Evolutionary conservation across 306 rosid genomes (phyloP).

Genomic region (Fragaria vesca): DNA sequence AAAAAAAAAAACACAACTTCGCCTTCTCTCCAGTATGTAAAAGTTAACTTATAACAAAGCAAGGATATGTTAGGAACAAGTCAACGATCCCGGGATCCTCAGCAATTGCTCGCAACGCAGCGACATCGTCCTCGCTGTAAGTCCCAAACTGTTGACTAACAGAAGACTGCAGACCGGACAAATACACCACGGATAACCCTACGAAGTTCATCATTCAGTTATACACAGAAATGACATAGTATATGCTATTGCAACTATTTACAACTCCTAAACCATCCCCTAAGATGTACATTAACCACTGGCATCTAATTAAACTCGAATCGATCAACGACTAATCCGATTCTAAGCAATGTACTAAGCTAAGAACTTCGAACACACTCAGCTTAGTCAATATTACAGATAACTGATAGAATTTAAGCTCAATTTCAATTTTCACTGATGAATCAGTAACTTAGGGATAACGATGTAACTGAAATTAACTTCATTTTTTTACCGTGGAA

Average conservation of each 20-base stretch:
- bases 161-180: constrained; percentile 65
- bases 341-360: background rate
- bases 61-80: constrained; percentile 94
- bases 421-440: background rate
- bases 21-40: background rate
- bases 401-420: background rate
- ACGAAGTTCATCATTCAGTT: constrained; percentile 23
- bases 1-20: constrained; percentile 4
- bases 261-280: background rate
- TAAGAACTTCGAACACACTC: background rate
- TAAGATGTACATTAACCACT: background rate
- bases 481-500: constrained; percentile 46
- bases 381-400: background rate
- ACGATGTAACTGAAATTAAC: background rate
- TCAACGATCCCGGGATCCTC: constrained; percentile 85
- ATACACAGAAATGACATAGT: background rate
- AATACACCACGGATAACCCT: constrained; percentile 78
- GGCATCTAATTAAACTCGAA: background rate
- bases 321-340: background rate
- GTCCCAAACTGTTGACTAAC: constrained; percentile 73
- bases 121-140: constrained; percentile 79
- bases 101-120: constrained; percentile 82
- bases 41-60: constrained; percentile 5
- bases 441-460: background rate
- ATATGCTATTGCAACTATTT: background rate